Percentiles rank a stretch among this genome's conserved stretches.
Evolutionary conservation across 2,329 filamentous ascomycete species (phyloP).

Genomic region (Fusarium sp.): DNA sequence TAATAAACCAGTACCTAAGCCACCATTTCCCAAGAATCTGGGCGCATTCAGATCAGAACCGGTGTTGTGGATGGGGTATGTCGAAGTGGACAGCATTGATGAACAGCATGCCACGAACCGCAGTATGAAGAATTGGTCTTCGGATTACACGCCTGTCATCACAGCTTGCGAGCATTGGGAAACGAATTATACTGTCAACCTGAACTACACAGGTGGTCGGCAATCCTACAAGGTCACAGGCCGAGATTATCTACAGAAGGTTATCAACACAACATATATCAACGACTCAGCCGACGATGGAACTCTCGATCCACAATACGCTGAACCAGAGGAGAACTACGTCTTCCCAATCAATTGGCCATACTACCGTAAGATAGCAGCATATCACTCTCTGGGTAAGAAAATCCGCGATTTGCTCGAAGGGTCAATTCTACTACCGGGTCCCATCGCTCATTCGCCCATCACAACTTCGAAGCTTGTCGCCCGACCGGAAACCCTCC

Average conservation of each 20-base stretch:
- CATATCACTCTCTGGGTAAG: slow-evolving; percentile 33
- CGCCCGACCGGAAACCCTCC: slow-evolving; percentile 26
- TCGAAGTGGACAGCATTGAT: slow-evolving; percentile 21
- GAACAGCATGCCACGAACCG: slow-evolving; percentile 2
- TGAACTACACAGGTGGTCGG: slow-evolving; percentile 35
- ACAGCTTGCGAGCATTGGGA: slow-evolving; percentile 41
- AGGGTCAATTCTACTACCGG: slow-evolving; percentile 22
- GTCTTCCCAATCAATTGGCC: slow-evolving; percentile 12
- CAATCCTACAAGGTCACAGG: slow-evolving; percentile 28
- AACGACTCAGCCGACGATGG: slow-evolving; percentile 14
- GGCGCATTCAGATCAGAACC: slow-evolving; percentile 36
- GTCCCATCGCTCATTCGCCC: slow-evolving; percentile 11
- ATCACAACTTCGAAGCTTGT: slow-evolving; percentile 29
- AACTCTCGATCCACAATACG: slow-evolving; percentile 15
- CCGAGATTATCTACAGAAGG: slow-evolving; percentile 25
- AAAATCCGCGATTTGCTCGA: slow-evolving; percentile 26
- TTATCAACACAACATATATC: slow-evolving; percentile 33
- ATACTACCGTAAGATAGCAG: slow-evolving; percentile 24
- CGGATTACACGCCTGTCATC: slow-evolving; percentile 22
- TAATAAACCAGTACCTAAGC: slow-evolving; percentile 5
- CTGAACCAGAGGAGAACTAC: slow-evolving; percentile 22
- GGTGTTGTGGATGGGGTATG: slow-evolving; percentile 36
- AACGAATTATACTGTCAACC: slow-evolving; percentile 33
- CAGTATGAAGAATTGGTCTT: slow-evolving; percentile 6
- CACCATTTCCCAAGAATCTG: slow-evolving; percentile 26